Conservation (phyloP, 495 filamentous ascomycete genomes). For the Hypoxylon crocopeplum region DNA sequence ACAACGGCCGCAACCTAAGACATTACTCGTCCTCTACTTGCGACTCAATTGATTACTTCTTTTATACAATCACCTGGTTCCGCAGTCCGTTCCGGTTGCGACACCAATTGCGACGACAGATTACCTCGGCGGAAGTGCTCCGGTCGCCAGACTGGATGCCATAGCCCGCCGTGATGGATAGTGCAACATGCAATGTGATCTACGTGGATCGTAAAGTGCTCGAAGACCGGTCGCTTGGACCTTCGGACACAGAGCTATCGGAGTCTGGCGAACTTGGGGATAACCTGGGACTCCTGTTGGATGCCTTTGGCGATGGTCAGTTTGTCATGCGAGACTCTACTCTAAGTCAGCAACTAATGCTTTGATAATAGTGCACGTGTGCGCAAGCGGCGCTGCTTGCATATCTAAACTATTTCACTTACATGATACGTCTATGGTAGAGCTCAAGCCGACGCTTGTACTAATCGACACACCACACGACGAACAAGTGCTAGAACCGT, state of each 20-base stretch:
- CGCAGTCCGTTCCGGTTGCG: conserved; percentile 22
- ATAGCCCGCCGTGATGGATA: conserved; percentile 64
- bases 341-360: conserved; percentile 34
- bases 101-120: conserved; percentile 28
- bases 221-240: conserved; percentile 64
- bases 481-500: conserved; percentile 50
- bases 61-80: conserved; percentile 15
- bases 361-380: conserved; percentile 68
- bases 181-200: conserved; percentile 76
- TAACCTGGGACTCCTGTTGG: conserved; percentile 55
- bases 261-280: conserved; percentile 47
- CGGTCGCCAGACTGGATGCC: conserved; percentile 59
- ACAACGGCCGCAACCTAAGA: conserved; percentile 27
- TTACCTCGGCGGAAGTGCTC: conserved; percentile 51
- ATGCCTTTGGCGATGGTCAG: conserved; percentile 59
- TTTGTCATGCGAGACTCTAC: background rate
- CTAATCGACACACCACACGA: conserved; percentile 73
- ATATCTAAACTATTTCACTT: conserved; percentile 71
- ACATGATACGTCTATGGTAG: conserved; percentile 65
- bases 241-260: conserved; percentile 23
- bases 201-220: conserved; percentile 80
- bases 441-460: conserved; percentile 75
- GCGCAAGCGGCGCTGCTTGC: conserved; percentile 72
- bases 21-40: conserved; percentile 20
- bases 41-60: conserved; percentile 26